Percentiles rank a stretch among this genome's conserved stretches.
Conservation (phyloP, 345 rosid species). For the Luvunga scandens region DNA sequence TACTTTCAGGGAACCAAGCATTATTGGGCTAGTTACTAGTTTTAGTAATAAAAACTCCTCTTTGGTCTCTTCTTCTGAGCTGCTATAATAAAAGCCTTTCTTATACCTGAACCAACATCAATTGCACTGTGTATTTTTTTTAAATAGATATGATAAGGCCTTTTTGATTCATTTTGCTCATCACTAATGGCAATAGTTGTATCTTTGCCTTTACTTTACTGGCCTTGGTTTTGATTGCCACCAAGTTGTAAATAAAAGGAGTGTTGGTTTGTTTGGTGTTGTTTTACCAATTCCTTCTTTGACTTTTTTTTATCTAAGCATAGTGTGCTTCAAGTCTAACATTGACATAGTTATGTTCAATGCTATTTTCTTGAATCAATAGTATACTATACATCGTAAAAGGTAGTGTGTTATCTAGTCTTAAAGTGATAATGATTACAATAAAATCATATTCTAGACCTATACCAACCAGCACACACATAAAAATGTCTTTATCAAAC, state of each 20-base stretch:
- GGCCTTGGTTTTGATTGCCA: no score
- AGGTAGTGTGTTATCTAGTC: no score
- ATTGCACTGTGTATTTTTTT: no score
- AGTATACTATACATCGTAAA: no score
- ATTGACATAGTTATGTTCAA: no score
- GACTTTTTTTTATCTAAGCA: no score
- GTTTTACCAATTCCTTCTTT: neutral
- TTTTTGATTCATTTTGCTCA: neutral
- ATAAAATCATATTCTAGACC: neutral
- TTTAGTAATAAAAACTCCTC: no score
- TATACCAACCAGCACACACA: neutral
- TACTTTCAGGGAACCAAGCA: neutral
- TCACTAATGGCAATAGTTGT: fast-evolving
- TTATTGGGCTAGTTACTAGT: no score
- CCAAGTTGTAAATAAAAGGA: no score
- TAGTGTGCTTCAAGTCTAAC: no score
- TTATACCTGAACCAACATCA: neutral
- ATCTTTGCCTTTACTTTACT: neutral
- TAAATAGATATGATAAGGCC: neutral
- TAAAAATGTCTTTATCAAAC: neutral
- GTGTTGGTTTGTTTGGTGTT: no score
- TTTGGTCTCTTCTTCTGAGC: no score
- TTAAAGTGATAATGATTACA: neutral
- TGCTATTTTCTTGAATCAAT: neutral
- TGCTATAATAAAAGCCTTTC: neutral